Base-by-base conservation (phyloP, 805 yeast genomes). In the Saturnispora saitoi region DNA sequence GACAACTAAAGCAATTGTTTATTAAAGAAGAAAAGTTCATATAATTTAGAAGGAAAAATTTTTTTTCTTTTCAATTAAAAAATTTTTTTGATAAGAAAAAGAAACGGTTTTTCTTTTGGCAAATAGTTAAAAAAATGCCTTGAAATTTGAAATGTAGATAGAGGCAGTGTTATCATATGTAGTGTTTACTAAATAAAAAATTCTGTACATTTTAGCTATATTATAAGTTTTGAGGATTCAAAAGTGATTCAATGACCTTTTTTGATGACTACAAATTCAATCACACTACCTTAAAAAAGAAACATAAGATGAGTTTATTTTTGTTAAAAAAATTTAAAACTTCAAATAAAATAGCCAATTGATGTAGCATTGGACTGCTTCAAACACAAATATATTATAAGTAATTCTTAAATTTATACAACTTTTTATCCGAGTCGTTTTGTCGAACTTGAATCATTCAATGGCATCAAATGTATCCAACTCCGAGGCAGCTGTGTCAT, bases 401-500 rank as follows among this genome's bases (percentile, higher is more conserved):
- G n/a, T n/a, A n/a, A n/a, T n/a, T n/a, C 6, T n/a, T n/a, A 32
- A 2, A 6, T 17, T 10, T 12, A 8, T 9, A 4, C 6, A 12
- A 4, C 17, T 12, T 17, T 34, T 34, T 34, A 34, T 34, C 38
- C 38, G 38, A 34, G 12, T 8, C 14, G 3, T n/a, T 32, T 32
- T 14, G 14, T 34, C 6, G 14, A 4, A 4, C 19, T 19, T 8
- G 17, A 19, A 6, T 20, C 24, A 34, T 7, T 14, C 38, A 34
- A 34, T 34, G 20, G 38, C 38, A n/a, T 6, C 4, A 7, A 34
- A 20, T 10, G 12, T 9, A 9, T 8, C 38, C 38, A 37, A 37
- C 41, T 37, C 41, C 41, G 41, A 37, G 15, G n/a, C 26, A 20
- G n/a, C 24, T 15, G 17, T 37, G 41, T 37, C 41, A 37, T n/a